These are phyloP conservation scores for Cymbopogon flexuosus DNA, from an alignment of 202 grass and related monocot species.

Conservation along the genomic window DNA sequence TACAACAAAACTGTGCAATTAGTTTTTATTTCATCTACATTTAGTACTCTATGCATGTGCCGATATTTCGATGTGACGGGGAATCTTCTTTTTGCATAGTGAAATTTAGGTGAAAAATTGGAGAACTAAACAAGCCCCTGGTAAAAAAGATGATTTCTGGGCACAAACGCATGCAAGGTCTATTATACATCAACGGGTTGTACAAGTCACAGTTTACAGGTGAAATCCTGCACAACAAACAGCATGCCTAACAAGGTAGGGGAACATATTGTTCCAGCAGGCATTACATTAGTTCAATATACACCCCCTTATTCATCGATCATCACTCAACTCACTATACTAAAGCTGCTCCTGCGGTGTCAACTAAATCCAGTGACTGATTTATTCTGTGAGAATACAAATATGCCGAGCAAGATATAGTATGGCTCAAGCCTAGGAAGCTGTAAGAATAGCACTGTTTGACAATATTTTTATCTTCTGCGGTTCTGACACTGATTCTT, in stretches of 20 bases:
- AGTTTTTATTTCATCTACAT: too few species aligned
- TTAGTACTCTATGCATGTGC: too few species aligned
- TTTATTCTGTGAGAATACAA: not conserved
- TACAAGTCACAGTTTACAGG: not conserved
- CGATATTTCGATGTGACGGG: too few species aligned
- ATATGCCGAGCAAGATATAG: not conserved
- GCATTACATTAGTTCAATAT: not conserved
- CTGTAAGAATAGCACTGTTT: constrained; percentile 28
- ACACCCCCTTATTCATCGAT: constrained; percentile 14
- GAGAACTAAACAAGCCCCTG: too few species aligned
- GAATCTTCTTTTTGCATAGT: too few species aligned
- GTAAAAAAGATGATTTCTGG: not conserved
- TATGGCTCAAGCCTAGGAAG: constrained; percentile 17
- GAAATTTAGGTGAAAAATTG: too few species aligned
- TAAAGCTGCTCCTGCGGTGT: not conserved
- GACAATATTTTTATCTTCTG: constrained; percentile 38
- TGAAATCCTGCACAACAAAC: not conserved
- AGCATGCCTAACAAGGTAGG: not conserved
- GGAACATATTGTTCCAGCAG: not conserved
- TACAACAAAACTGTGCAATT: too few species aligned
- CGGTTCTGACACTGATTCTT: constrained; percentile 9
- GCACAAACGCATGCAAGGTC: not conserved
- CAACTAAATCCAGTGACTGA: not conserved
- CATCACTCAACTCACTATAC: not conserved
- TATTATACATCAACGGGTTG: not conserved